Evolutionary conservation across 73 alveolate species (phyloP), one percentile per base, ranked within the genome.

Genomic region (Blepharisma stoltei): DNA sequence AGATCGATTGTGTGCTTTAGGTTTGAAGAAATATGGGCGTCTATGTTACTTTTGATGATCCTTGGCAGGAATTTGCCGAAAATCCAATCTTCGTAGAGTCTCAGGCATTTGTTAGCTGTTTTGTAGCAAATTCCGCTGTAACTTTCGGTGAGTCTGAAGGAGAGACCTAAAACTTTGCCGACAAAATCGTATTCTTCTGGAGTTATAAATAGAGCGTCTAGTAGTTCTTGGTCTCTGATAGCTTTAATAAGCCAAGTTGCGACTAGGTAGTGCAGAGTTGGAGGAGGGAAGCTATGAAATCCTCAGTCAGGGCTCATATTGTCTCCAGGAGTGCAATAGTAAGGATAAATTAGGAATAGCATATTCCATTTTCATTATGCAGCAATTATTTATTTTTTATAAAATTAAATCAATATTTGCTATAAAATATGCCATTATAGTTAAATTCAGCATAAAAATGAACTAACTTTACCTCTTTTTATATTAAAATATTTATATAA

Each of bases 11-110:
- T n/a, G 73, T 18, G 23, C 37, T 60, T 25, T 14, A 60, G 73
- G 18, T 8, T 60, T 0, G 14, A 18, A 8, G 18, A 9, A 60
- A 20, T 20, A 5, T 38, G 11, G n/a, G 73, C 18, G 38, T 25
- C 73, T 47, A 60, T 14, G 38, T 25, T 25, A 14, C 23, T 25
- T 60, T 60, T 25, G 46, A 14, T 60, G 38, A 8, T 60, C 5
- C 47, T 8, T n/a, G 14, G 41, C 45, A 60, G 18, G 46, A n/a
- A 20, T 14, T 60, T 60, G 38, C 23, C n/a, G 2, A 60, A 32
- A 32, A 60, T 60, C 73, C 73, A 60, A 2, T 60, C 73, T 38
- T 60, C 48, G 46, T 60, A 60, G 14, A 60, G 46, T 38, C 46
- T 25, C 2, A 60, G 11, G 2, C n/a, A n/a, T 8, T 14, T 60